Evolutionary conservation across 176 grass and related monocot species (phyloP), one percentile per base, ranked within the genome.

Genomic region (Aegilops umbellulata): DNA sequence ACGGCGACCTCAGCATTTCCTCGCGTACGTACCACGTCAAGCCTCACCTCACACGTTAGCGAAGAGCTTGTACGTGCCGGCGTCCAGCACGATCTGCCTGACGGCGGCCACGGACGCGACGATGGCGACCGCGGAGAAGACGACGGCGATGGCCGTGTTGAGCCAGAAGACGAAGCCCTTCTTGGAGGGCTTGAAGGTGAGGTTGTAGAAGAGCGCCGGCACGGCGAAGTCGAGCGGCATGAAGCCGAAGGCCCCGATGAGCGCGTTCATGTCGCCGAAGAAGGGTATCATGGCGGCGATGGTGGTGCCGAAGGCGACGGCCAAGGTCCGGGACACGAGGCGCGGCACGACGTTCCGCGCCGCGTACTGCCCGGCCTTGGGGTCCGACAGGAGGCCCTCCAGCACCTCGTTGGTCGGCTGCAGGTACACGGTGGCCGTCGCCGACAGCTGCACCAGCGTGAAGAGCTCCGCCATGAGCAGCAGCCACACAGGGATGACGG

Each of bases 321-420:
- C 86, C 17, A 51, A 1, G 2, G 97, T 90, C 29, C 94, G 92
- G 20, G 87, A 94, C 31, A 75, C 39, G n/a, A 99, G 47, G 17
- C 94, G 60, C 0, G 97, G 94, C 36, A 82, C 60, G 11, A 94
- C 88, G 55, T 99, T 99, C 26, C 97, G 53, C 19, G 65, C 5
- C 10, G 94, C 87, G 85, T 95, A 89, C 64, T 96, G 97, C 26
- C 64, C 86, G 67, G 47, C 83, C 64, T 22, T 96, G 58, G 90
- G 86, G 81, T 99, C 77, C 20, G 90, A 87, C 44, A 93, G 89
- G 44, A 94, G 12, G 10, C 92, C 77, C 81, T 99, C 97, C 10
- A 99, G 88, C 35, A 92, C 90, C 86, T 99, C 94, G 73, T 99
- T 99, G 8, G 92, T 91, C 12, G 97, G 94, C 74, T 99, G 97